Percentiles rank a stretch among this genome's conserved stretches.
phyloP scores from a whole-genome alignment of 495 filamentous ascomycete species.

The Talaromyces stipitatus region DNA sequence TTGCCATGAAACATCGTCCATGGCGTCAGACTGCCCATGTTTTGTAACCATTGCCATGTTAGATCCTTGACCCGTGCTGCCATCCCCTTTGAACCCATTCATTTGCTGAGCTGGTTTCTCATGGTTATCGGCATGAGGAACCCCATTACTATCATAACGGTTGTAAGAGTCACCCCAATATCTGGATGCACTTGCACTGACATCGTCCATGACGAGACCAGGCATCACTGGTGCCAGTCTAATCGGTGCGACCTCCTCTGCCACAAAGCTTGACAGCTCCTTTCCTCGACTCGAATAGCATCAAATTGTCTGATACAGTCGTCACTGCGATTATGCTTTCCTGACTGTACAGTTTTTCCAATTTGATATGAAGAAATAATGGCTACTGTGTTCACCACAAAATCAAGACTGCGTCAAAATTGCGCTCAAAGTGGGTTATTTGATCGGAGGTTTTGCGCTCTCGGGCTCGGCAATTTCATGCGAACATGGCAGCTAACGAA shows the following conservation, averaged over 20 bases:
- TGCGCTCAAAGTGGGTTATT: background rate
- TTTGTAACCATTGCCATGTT: background rate
- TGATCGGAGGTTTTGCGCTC: background rate
- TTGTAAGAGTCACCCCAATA: constrained; percentile 17
- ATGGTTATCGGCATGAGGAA: constrained; percentile 11
- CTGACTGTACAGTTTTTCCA: background rate
- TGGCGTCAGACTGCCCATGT: background rate
- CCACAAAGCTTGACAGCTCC: background rate
- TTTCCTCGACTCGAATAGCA: background rate
- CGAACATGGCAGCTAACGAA: background rate
- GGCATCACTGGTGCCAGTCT: constrained; percentile 29
- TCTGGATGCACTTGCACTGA: constrained; percentile 22
- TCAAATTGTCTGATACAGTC: background rate
- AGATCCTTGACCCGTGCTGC: background rate
- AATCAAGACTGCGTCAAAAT: background rate
- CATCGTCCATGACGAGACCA: constrained; percentile 40
- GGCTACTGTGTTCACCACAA: background rate
- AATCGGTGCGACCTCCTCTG: background rate
- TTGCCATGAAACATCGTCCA: constrained; percentile 15
- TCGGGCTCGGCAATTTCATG: background rate
- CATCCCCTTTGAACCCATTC: constrained; percentile 18
- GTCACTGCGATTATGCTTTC: background rate
- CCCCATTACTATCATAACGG: constrained; percentile 14
- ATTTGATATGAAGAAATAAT: background rate
- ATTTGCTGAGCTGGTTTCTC: constrained; percentile 14